Evolutionary conservation across 352 stramenopile species (phyloP).

Genomic region (Phytopythium oedochilum): DNA sequence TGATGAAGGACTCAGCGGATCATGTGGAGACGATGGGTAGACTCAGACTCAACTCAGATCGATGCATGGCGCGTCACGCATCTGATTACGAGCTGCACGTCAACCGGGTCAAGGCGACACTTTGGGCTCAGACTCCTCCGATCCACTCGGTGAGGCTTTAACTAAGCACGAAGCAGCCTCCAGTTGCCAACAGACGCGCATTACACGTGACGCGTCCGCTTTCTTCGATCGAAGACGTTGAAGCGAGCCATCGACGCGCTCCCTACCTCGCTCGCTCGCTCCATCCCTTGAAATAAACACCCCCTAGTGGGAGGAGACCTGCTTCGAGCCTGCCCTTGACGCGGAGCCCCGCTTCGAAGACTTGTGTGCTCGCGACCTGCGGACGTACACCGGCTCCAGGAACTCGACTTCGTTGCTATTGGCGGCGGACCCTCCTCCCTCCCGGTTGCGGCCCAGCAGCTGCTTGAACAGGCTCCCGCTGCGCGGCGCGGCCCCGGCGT

Average conservation of each 20-base stretch:
- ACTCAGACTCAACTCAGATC: neutral
- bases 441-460: constrained; percentile 21
- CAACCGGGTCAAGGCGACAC: too few relatives aligned
- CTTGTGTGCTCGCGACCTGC: constrained; percentile 15
- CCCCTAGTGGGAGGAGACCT: constrained; percentile 12
- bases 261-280: too few relatives aligned
- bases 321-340: constrained; percentile 7
- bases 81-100: neutral
- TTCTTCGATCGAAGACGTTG: neutral
- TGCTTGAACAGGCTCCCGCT: constrained; percentile 24
- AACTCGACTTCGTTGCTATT: constrained; percentile 50
- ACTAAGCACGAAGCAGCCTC: too few relatives aligned
- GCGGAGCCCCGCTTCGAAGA: constrained; percentile 7
- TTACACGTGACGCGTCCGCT: neutral
- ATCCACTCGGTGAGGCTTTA: too few relatives aligned
- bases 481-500: neutral
- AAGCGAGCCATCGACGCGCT: neutral
- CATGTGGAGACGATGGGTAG: too few relatives aligned
- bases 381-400: constrained; percentile 43
- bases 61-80: neutral
- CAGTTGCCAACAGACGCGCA: too few relatives aligned
- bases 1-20: too few relatives aligned
- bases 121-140: too few relatives aligned
- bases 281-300: neutral
- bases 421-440: constrained; percentile 8